phyloP scores from a whole-genome alignment of 164 flowering plant species.

The Buxus sempervirens region DNA sequence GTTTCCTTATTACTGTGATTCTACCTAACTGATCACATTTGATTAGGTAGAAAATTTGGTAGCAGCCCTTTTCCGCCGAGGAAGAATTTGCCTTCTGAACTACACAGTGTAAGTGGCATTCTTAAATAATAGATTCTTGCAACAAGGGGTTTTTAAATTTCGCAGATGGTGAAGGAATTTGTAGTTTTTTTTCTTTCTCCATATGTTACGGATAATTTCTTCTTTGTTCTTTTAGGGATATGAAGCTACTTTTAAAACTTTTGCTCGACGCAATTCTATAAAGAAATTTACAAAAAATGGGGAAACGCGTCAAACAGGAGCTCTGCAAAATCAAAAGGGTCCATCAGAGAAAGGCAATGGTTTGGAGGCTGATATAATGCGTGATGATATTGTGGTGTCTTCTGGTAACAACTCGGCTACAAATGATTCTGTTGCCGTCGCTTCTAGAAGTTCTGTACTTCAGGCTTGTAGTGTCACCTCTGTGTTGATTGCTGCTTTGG shows the following conservation, averaged over 20 bases:
- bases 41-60: slow-evolving; percentile 28
- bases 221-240: slow-evolving; percentile 24
- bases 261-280: slow-evolving; percentile 37
- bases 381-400: slow-evolving; percentile 14
- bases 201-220: neutral
- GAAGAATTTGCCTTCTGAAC: slow-evolving; percentile 14
- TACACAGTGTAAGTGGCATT: slow-evolving; percentile 20
- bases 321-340: slow-evolving; percentile 10
- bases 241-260: slow-evolving; percentile 27
- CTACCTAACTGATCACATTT: neutral
- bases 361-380: slow-evolving; percentile 14
- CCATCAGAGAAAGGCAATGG: slow-evolving; percentile 17
- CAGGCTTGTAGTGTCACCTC: slow-evolving; percentile 74
- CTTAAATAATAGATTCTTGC: neutral
- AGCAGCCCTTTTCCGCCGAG: slow-evolving; percentile 4
- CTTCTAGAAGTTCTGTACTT: slow-evolving; percentile 62
- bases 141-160: neutral
- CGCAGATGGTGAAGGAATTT: slow-evolving; percentile 9
- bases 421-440: slow-evolving; percentile 11
- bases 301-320: slow-evolving; percentile 18
- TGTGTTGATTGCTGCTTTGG: slow-evolving; percentile 55
- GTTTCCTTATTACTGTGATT: neutral
- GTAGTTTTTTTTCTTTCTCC: neutral
- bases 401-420: slow-evolving; percentile 19
- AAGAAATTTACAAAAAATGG: slow-evolving; percentile 33